phyloP scores from a whole-genome alignment of 2,329 filamentous ascomycete species.

The Exophiala sp. region DNA sequence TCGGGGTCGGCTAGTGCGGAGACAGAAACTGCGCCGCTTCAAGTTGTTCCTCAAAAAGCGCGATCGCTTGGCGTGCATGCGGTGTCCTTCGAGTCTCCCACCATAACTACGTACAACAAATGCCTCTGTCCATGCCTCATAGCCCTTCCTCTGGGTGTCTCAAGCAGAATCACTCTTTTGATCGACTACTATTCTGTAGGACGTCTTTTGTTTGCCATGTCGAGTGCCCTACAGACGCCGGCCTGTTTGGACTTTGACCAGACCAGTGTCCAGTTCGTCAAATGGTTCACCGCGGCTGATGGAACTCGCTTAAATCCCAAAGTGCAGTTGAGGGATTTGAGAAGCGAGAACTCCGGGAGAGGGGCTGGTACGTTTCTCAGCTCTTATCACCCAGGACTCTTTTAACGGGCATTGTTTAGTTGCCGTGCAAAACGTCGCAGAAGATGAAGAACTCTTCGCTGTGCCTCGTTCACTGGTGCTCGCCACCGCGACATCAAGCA shows the following conservation, averaged over 20 bases:
- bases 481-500: constrained; percentile 63
- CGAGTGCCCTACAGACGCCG: background rate
- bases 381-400: background rate
- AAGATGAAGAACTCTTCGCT: constrained; percentile 72
- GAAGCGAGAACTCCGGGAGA: constrained; percentile 52
- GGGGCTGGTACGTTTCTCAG: constrained; percentile 51
- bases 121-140: background rate
- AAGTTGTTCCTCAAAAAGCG: background rate
- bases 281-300: constrained; percentile 50
- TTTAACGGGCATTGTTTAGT: constrained; percentile 36
- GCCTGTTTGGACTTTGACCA: constrained; percentile 37
- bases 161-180: constrained; percentile 11
- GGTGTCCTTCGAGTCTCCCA: constrained; percentile 1
- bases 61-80: background rate
- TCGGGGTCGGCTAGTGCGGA: too few species aligned
- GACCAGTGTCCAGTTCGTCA: constrained; percentile 48
- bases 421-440: constrained; percentile 60
- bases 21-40: background rate
- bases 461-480: constrained; percentile 69
- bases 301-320: constrained; percentile 54
- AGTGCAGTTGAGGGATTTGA: constrained; percentile 54
- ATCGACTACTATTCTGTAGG: background rate
- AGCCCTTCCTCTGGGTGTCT: background rate
- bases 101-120: background rate
- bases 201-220: constrained; percentile 4